These are phyloP conservation scores for Sclerotinia minor DNA, from an alignment of 2,329 filamentous ascomycete genomes.

Conservation along the genomic window DNA sequence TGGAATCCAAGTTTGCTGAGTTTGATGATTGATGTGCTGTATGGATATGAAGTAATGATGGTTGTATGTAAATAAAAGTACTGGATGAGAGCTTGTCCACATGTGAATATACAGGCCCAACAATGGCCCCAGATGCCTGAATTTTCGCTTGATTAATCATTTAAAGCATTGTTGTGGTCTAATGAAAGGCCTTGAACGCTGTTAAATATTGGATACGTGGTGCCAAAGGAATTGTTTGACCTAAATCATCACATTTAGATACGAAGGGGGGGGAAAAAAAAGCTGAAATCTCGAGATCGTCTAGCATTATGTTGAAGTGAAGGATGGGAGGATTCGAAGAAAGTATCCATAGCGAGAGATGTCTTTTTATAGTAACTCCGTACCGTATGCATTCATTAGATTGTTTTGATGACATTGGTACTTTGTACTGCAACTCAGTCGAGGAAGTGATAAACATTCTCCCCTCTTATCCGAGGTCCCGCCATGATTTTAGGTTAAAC, in stretches of 20 bases:
- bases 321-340: neutral
- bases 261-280: too few species aligned
- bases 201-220: constrained; percentile 18
- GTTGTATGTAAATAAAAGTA: neutral
- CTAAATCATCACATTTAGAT: neutral
- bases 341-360: neutral
- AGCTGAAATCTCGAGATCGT: neutral
- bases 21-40: constrained; percentile 1
- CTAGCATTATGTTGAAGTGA: neutral
- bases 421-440: neutral
- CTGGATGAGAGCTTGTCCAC: constrained; percentile 21
- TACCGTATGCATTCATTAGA: neutral
- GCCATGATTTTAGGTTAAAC: neutral
- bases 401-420: neutral
- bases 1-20: neutral
- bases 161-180: constrained; percentile 6
- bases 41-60: constrained; percentile 6
- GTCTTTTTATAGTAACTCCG: too few species aligned
- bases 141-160: constrained; percentile 5
- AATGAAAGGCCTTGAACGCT: constrained; percentile 11
- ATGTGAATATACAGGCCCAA: constrained; percentile 1
- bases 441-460: neutral
- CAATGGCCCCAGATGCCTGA: neutral
- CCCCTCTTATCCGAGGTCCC: constrained; percentile 3
- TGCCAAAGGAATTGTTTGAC: constrained; percentile 4